phyloP scores from a whole-genome alignment of 2,329 filamentous ascomycete genomes.

The Ilyonectria destructans region DNA sequence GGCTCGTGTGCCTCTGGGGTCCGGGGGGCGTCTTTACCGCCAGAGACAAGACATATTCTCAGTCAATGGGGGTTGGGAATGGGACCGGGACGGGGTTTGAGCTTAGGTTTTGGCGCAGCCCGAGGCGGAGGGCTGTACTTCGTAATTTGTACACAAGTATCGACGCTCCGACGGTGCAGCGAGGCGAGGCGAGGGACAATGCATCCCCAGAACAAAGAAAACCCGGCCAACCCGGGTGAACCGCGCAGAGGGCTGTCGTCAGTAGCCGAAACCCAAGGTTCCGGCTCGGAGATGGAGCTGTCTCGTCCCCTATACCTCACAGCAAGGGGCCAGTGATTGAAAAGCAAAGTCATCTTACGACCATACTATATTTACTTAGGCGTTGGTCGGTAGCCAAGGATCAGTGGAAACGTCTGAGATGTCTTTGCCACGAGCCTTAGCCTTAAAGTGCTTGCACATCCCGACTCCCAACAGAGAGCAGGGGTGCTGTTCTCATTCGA shows the following conservation, averaged over 20 bases:
- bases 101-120: slow-evolving; percentile 38
- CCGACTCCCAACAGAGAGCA: slow-evolving; percentile 25
- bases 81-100: slow-evolving; percentile 41
- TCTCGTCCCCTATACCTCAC: slow-evolving; percentile 43
- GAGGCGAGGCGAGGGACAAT: slow-evolving; percentile 42
- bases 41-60: slow-evolving; percentile 42
- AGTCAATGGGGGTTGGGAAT: slow-evolving; percentile 45
- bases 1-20: slow-evolving; percentile 38
- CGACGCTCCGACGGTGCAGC: slow-evolving; percentile 32
- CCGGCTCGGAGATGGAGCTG: slow-evolving; percentile 38
- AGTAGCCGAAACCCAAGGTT: slow-evolving; percentile 36
- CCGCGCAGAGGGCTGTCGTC: slow-evolving; percentile 15
- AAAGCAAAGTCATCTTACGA: slow-evolving; percentile 18
- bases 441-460: slow-evolving; percentile 46
- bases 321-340: slow-evolving; percentile 24
- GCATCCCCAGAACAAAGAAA: slow-evolving; percentile 40
- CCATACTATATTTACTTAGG: slow-evolving; percentile 27
- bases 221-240: slow-evolving; percentile 28
- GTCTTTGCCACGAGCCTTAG: slow-evolving; percentile 30
- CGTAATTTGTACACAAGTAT: slow-evolving; percentile 29
- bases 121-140: slow-evolving; percentile 33
- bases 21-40: slow-evolving; percentile 40
- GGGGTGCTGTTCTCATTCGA: slow-evolving; percentile 34
- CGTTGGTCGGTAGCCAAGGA: slow-evolving; percentile 22
- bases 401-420: slow-evolving; percentile 33